Evolutionary conservation across 176 grass and related monocot species (phyloP), one percentile per base, ranked within the genome.

Genomic region (Triticum turgidum): DNA sequence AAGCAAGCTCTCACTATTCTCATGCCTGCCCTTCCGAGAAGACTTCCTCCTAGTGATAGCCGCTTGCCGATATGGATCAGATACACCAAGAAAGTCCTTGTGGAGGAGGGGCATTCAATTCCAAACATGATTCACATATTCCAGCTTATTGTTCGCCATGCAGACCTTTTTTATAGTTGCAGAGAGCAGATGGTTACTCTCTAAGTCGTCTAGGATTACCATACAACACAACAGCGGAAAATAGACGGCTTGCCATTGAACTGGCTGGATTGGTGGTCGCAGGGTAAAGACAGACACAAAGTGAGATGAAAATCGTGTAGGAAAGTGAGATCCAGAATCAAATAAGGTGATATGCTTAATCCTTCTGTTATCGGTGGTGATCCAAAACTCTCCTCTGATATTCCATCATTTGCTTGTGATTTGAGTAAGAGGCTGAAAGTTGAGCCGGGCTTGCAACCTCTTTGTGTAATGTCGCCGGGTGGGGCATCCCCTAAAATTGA

Each of bases 61-160:
- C 95, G 95, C 76, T 86, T 97, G 68, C 91, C 95, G 20, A 97
- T 97, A 90, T 97, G 95, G 95, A 97, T 97, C 67, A 90, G 95
- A 67, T 97, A 95, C 86, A 97, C 95, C 5, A 97, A 97, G 80
- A 97, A 97, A 91, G 91, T 97, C 66, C 89, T 97, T 66, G 95
- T 97, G 24, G 95, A 97, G 83, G 95, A 97, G 81, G 95, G 95
- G 5, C 95, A 97, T 94, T 97, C 92, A 77, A 97, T 97, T 80
- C 92, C 95, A 27, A 97, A 97, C 81, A 97, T 97, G 95, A 97
- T 97, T 88, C 95, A 97, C 85, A 97, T 97, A 89, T 97, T 97
- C 78, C 95, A 97, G 89, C 89, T 97, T 80, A 91, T 97, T 37
- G 92, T 97, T 76, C 92, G 95, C 18, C 95, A 97, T 89, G 91